These are phyloP conservation scores for Amanita pallidorosea DNA, from an alignment of 768 basidiomycete genomes.

Conservation along the genomic window DNA sequence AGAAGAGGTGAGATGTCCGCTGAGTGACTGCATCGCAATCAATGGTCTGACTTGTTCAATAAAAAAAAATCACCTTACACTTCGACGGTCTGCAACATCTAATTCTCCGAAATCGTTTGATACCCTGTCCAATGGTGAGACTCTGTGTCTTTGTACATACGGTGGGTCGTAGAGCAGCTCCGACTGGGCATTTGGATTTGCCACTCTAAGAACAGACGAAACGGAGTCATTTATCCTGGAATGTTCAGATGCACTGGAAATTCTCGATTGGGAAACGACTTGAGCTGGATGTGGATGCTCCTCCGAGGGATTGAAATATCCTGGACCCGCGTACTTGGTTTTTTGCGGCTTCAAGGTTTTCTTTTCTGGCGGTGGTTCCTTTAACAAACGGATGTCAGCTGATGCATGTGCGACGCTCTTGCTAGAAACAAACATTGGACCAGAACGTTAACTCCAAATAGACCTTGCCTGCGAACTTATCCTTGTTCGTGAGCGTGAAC, in stretches of 20 bases:
- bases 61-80: conserved; percentile 11
- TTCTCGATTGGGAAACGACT: background rate
- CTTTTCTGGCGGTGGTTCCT: conserved; percentile 78
- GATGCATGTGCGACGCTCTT: conserved; percentile 1
- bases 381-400: conserved; percentile 3
- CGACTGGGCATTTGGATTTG: conserved; percentile 47
- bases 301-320: conserved; percentile 55
- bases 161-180: conserved; percentile 61
- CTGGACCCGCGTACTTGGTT: conserved; percentile 65
- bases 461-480: conserved; percentile 90
- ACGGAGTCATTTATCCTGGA: conserved; percentile 37
- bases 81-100: conserved; percentile 37
- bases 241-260: conserved; percentile 19
- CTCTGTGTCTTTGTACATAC: conserved; percentile 47
- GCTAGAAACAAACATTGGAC: conserved; percentile 62
- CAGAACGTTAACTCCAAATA: conserved; percentile 96
- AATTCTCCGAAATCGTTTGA: conserved; percentile 60
- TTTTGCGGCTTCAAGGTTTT: conserved; percentile 41
- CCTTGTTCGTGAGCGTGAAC: conserved; percentile 85
- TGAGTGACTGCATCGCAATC: conserved; percentile 5
- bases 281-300: conserved; percentile 15
- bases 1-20: conserved; percentile 23
- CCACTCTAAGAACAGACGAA: conserved; percentile 51
- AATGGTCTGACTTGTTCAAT: background rate
- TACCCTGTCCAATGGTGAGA: conserved; percentile 40